Percentiles rank a stretch among this genome's conserved stretches.
phyloP scores from a whole-genome alignment of 148 eudicot genomes.

The Vaccinium myrtillus region DNA sequence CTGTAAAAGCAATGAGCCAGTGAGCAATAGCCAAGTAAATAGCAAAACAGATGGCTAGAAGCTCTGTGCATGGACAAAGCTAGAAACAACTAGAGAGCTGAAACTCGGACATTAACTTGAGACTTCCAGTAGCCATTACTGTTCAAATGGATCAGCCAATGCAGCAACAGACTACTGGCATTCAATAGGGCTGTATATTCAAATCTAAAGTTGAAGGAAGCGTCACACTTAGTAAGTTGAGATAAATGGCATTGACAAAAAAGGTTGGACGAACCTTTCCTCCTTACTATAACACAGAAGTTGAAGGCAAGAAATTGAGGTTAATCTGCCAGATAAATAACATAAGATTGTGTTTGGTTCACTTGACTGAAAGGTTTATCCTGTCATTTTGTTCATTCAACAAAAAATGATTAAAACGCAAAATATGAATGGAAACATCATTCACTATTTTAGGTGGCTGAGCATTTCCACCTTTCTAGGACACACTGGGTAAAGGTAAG shows the following conservation, averaged over 20 bases:
- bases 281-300: not conserved
- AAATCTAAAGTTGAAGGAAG: not conserved
- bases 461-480: too few species aligned
- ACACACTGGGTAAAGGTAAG: too few species aligned
- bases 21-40: not conserved
- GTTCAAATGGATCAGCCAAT: not conserved
- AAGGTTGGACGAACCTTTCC: not conserved
- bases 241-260: not conserved
- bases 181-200: not conserved
- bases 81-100: not conserved
- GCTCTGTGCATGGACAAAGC: not conserved
- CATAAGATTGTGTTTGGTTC: not conserved
- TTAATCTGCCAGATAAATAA: not conserved
- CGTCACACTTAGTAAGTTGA: not conserved
- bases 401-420: too few species aligned
- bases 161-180: not conserved
- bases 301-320: not conserved
- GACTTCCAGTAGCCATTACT: not conserved
- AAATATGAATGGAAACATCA: too few species aligned
- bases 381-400: too few species aligned
- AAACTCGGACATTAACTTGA: not conserved
- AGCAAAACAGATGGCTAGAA: not conserved
- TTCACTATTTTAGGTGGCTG: too few species aligned
- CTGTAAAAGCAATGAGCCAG: not conserved
- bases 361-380: too few species aligned